These are phyloP conservation scores for Podaxis rugospora DNA, from an alignment of 768 basidiomycete species.

Conservation along the genomic window DNA sequence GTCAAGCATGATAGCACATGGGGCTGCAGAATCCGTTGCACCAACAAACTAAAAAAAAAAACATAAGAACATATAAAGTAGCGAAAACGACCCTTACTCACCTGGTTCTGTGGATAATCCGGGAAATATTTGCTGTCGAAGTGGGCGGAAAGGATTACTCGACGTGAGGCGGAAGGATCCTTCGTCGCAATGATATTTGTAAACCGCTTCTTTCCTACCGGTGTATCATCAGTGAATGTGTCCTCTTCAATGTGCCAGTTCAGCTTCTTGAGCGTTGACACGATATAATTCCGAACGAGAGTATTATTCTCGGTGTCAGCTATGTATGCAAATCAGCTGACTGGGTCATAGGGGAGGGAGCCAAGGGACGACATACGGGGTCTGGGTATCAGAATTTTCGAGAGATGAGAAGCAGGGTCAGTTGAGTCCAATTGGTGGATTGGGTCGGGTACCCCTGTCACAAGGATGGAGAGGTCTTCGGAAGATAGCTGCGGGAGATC, in stretches of 20 bases:
- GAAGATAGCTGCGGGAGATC: constrained; percentile 42
- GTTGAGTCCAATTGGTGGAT: constrained; percentile 61
- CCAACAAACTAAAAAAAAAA: constrained; percentile 76
- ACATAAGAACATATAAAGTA: constrained; percentile 6
- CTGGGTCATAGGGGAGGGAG: constrained; percentile 6
- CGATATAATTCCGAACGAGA: constrained; percentile 76
- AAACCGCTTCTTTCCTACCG: constrained; percentile 75
- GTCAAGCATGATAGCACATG: constrained; percentile 93
- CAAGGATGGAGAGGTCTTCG: constrained; percentile 45
- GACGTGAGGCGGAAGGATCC: constrained; percentile 76
- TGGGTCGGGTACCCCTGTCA: constrained; percentile 52
- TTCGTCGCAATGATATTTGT: constrained; percentile 95
- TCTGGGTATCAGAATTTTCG: constrained; percentile 83
- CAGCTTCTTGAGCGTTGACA: constrained; percentile 61
- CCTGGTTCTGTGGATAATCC: constrained; percentile 68
- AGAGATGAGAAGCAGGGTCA: constrained; percentile 69
- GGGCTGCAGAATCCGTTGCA: constrained; percentile 94
- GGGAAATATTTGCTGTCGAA: constrained; percentile 91
- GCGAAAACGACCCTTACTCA: constrained; percentile 24
- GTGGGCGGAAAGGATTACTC: constrained; percentile 88
- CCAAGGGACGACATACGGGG: constrained; percentile 44
- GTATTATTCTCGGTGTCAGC: constrained; percentile 78
- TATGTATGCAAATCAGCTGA: constrained; percentile 19
- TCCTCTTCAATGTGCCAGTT: constrained; percentile 91
- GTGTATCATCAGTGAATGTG: constrained; percentile 73